These are phyloP conservation scores for Dalechampia spathulata DNA, from an alignment of 441 rosid species.

Conservation along the genomic window DNA sequence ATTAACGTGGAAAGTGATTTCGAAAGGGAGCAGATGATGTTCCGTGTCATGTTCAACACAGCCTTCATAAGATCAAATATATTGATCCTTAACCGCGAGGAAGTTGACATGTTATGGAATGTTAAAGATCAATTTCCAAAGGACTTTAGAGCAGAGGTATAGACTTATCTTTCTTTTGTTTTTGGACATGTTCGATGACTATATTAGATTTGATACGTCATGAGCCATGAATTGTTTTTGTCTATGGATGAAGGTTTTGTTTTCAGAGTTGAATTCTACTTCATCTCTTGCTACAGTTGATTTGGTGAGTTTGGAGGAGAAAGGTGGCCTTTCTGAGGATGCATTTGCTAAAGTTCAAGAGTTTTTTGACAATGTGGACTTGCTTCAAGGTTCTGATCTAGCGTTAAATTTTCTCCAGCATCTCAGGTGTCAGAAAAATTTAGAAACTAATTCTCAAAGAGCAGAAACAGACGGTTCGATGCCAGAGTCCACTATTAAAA, in stretches of 20 bases:
- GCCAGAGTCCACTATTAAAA: slow-evolving; percentile 34
- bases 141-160: slow-evolving; percentile 87
- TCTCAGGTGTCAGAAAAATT: slow-evolving; percentile 43
- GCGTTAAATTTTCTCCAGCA: slow-evolving; percentile 54
- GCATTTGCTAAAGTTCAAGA: slow-evolving; percentile 80
- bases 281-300: slow-evolving; percentile 43
- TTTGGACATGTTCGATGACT: slow-evolving; percentile 1
- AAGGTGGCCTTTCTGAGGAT: slow-evolving; percentile 74
- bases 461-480: slow-evolving; percentile 26
- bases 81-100: slow-evolving; percentile 68
- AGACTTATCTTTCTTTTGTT: slow-evolving; percentile 4
- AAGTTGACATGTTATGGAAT: slow-evolving; percentile 77
- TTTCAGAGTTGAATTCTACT: slow-evolving; percentile 74
- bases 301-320: slow-evolving; percentile 52
- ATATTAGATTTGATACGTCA: slow-evolving; percentile 4
- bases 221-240: slow-evolving; percentile 23
- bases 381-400: slow-evolving; percentile 51
- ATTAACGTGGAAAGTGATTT: slow-evolving; percentile 50
- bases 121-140: slow-evolving; percentile 61
- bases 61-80: slow-evolving; percentile 76
- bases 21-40: slow-evolving; percentile 77
- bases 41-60: slow-evolving; percentile 83
- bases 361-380: slow-evolving; percentile 56
- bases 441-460: slow-evolving; percentile 33
- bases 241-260: slow-evolving; percentile 55